A percentile compares a stretch with the other conserved stretches of the same genome.
Conservation (phyloP, 306 rosid species). For the Fragaria nilgerrensis region DNA sequence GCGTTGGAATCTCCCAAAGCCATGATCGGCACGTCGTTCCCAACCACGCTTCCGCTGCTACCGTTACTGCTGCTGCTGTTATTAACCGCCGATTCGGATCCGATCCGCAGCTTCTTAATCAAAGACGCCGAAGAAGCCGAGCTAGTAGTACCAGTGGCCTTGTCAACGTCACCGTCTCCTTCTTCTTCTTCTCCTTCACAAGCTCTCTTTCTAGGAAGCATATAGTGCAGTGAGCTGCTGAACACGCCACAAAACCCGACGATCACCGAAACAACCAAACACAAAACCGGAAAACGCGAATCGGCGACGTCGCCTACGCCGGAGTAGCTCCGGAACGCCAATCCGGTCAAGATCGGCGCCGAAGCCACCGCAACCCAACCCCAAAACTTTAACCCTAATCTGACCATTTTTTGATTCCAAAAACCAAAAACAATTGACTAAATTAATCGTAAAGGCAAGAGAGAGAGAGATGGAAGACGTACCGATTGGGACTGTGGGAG, state of each 20-base stretch:
- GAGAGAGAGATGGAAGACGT: constrained; percentile 28
- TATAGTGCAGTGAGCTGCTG: constrained; percentile 79
- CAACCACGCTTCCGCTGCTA: constrained; percentile 33
- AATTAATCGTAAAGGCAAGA: not conserved
- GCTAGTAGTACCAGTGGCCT: constrained; percentile 13
- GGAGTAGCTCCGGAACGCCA: constrained; percentile 15
- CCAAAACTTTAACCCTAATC: constrained; percentile 41
- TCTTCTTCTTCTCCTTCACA: constrained; percentile 58
- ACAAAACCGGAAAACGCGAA: constrained; percentile 12
- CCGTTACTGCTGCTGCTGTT: constrained; percentile 21
- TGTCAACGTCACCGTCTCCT: constrained; percentile 39
- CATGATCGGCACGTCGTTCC: constrained; percentile 44
- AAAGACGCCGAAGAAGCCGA: constrained; percentile 23
- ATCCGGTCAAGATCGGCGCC: constrained; percentile 29
- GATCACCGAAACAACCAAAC: constrained; percentile 33
- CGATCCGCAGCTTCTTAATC: constrained; percentile 64
- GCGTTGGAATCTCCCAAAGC: constrained; percentile 54
- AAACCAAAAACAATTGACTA: not conserved
- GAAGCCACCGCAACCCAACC: constrained; percentile 11
- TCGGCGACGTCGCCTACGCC: not conserved
- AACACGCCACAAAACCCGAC: constrained; percentile 37
- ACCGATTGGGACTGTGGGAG: constrained; percentile 38
- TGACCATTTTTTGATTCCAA: constrained; percentile 26
- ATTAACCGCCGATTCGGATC: constrained; percentile 47
- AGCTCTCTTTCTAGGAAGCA: constrained; percentile 95